Percentiles rank a stretch among this genome's conserved stretches.
Evolutionary conservation across 164 flowering plant genomes (phyloP).

Genomic region (Tetrastigma voinierianum): DNA sequence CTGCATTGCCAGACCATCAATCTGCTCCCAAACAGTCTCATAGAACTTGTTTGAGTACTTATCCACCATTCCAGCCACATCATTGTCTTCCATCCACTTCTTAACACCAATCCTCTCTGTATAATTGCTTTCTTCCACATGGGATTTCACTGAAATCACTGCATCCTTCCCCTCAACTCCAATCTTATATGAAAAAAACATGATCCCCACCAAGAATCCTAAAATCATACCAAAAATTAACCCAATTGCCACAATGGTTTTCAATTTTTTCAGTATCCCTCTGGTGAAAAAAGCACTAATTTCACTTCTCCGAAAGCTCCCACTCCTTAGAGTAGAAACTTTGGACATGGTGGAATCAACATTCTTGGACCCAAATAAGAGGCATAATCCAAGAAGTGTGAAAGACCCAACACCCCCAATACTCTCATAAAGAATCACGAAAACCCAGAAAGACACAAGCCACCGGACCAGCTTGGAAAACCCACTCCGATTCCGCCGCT

Average conservation of each 20-base stretch:
- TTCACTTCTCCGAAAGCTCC: slow-evolving; percentile 46
- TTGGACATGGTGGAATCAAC: slow-evolving; percentile 66
- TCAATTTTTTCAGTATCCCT: slow-evolving; percentile 62
- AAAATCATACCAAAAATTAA: slow-evolving; percentile 75
- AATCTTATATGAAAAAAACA: slow-evolving; percentile 87
- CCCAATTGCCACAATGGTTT: slow-evolving; percentile 82
- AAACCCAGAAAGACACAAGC: slow-evolving; percentile 75
- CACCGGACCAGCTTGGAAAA: slow-evolving; percentile 68
- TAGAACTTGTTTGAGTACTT: slow-evolving; percentile 63
- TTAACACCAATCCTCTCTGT: slow-evolving; percentile 82
- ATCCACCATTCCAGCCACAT: slow-evolving; percentile 83
- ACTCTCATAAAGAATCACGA: slow-evolving; percentile 65
- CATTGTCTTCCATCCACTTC: slow-evolving; percentile 94
- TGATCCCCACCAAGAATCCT: slow-evolving; percentile 56
- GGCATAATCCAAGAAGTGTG: slow-evolving; percentile 54
- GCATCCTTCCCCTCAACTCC: slow-evolving; percentile 96
- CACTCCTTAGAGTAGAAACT: slow-evolving; percentile 56
- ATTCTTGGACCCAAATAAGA: slow-evolving; percentile 37
- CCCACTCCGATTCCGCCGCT: slow-evolving; percentile 38
- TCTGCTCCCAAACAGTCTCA: slow-evolving; percentile 66
- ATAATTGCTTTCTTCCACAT: slow-evolving; percentile 78
- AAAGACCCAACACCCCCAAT: slow-evolving; percentile 58
- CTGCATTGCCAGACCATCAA: slow-evolving; percentile 79
- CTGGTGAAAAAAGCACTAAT: slow-evolving; percentile 62
- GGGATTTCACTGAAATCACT: slow-evolving; percentile 69